Evolutionary conservation across 2,329 filamentous ascomycete genomes (phyloP).

Genomic region (Botrytis cinerea): DNA sequence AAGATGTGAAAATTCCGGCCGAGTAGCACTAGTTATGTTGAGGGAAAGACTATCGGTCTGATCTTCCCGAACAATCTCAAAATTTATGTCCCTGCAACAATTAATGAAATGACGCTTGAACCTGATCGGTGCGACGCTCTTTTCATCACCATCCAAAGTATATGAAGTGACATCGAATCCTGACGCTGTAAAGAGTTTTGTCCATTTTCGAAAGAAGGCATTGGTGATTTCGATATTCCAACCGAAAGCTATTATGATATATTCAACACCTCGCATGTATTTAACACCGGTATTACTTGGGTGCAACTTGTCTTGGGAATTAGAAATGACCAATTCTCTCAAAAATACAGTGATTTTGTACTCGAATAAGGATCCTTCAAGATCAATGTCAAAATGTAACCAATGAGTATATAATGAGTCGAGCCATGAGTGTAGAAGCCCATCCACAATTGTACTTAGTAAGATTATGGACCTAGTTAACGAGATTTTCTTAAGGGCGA

Average conservation of each 20-base stretch:
- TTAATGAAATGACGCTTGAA: too few species aligned
- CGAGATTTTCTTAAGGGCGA: too few species aligned
- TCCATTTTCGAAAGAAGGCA: background rate
- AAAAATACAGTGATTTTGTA: background rate
- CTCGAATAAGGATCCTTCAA: too few species aligned
- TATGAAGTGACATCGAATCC: too few species aligned
- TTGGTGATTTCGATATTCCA: background rate
- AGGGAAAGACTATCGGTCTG: background rate
- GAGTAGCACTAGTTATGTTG: background rate
- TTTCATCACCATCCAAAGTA: too few species aligned
- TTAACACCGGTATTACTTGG: too few species aligned
- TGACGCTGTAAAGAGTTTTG: accelerated
- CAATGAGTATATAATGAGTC: background rate
- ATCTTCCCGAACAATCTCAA: background rate
- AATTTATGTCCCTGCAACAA: background rate
- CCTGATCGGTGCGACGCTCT: too few species aligned
- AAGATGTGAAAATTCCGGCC: slow-evolving; percentile 14
- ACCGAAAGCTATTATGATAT: background rate
- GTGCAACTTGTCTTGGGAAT: too few species aligned
- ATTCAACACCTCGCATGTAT: accelerated
- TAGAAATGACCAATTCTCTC: too few species aligned
- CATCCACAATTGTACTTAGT: too few species aligned
- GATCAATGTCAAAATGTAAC: too few species aligned
- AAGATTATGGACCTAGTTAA: too few species aligned
- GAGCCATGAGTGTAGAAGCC: background rate